These are phyloP conservation scores for Hymenoscyphus infarciens DNA, from an alignment of 2,329 filamentous ascomycete species.

Conservation along the genomic window DNA sequence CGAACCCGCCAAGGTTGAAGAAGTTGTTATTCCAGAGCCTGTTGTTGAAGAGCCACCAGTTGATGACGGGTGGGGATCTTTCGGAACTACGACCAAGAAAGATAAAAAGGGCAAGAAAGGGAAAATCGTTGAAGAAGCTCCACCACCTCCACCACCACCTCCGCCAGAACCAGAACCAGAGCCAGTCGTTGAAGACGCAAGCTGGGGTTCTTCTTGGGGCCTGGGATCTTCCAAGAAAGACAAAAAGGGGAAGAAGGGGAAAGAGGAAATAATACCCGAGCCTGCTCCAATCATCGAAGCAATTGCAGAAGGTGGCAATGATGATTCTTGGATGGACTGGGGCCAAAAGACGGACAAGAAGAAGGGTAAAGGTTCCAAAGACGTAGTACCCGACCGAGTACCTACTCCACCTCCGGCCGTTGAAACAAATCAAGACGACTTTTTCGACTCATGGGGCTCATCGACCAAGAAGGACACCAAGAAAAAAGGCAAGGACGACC, in stretches of 20 bases:
- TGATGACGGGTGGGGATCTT: slow-evolving; percentile 18
- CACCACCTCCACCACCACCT: slow-evolving; percentile 31
- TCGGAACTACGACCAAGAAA: slow-evolving; percentile 1
- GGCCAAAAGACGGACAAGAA: slow-evolving; percentile 25
- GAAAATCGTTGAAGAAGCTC: slow-evolving; percentile 35
- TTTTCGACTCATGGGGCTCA: slow-evolving; percentile 22
- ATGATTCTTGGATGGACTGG: slow-evolving; percentile 31
- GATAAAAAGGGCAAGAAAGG: slow-evolving; percentile 45
- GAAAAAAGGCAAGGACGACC: neutral
- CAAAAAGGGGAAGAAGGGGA: slow-evolving; percentile 36
- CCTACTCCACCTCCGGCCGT: slow-evolving; percentile 34
- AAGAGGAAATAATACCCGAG: slow-evolving; percentile 23
- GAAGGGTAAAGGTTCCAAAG: slow-evolving; percentile 27
- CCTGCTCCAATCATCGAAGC: slow-evolving; percentile 24
- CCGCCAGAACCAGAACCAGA: slow-evolving; percentile 27
- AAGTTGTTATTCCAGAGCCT: slow-evolving; percentile 22
- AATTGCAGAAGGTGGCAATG: slow-evolving; percentile 27
- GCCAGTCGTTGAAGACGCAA: slow-evolving; percentile 20
- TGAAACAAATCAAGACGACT: slow-evolving; percentile 34
- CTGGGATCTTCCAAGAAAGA: slow-evolving; percentile 41
- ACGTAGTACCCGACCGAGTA: slow-evolving; percentile 32
- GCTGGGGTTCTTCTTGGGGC: slow-evolving; percentile 20
- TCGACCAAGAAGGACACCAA: neutral
- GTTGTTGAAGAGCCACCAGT: slow-evolving; percentile 33
- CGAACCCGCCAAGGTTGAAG: slow-evolving; percentile 8